phyloP scores from a whole-genome alignment of 2,329 filamentous ascomycete species.

The Alternaria arbusti region DNA sequence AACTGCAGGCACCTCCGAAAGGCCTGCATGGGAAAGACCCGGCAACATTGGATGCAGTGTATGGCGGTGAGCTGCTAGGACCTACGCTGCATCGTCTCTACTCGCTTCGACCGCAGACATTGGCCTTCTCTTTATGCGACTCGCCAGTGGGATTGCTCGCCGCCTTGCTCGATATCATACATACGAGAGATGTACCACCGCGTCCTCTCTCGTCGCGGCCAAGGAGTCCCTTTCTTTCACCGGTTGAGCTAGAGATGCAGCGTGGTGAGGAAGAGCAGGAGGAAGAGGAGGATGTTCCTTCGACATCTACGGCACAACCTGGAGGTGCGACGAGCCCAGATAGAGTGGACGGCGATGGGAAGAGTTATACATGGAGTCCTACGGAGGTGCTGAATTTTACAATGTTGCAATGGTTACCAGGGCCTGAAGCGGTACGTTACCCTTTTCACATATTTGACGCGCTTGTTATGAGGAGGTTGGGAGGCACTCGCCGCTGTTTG shows the following conservation, averaged over 20 bases:
- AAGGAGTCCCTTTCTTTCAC: constrained; percentile 40
- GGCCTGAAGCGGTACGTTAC: constrained; percentile 57
- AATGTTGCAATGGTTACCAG: constrained; percentile 68
- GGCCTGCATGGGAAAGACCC: background rate
- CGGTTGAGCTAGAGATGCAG: constrained; percentile 36
- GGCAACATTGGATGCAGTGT: background rate
- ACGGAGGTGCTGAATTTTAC: constrained; percentile 62
- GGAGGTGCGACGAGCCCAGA: constrained; percentile 3
- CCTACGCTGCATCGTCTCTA: constrained; percentile 33
- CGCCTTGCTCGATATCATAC: constrained; percentile 40
- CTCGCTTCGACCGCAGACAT: constrained; percentile 44
- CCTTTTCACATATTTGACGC: background rate
- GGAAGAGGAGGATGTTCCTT: constrained; percentile 2
- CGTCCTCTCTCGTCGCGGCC: constrained; percentile 26
- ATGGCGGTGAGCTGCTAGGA: constrained; percentile 10
- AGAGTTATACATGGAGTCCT: constrained; percentile 18
- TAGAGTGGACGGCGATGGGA: background rate
- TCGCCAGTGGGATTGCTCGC: constrained; percentile 47
- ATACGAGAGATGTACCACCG: constrained; percentile 23
- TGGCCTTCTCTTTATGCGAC: constrained; percentile 48
- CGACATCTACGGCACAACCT: background rate
- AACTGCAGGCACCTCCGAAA: constrained; percentile 47
- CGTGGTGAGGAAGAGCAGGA: constrained; percentile 13
- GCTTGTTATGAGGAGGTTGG: background rate
- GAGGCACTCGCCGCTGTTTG: background rate